A percentile compares a stretch with the other conserved stretches of the same genome.
Conservation (phyloP, 768 basidiomycete genomes). For the Hericium coralloides region DNA sequence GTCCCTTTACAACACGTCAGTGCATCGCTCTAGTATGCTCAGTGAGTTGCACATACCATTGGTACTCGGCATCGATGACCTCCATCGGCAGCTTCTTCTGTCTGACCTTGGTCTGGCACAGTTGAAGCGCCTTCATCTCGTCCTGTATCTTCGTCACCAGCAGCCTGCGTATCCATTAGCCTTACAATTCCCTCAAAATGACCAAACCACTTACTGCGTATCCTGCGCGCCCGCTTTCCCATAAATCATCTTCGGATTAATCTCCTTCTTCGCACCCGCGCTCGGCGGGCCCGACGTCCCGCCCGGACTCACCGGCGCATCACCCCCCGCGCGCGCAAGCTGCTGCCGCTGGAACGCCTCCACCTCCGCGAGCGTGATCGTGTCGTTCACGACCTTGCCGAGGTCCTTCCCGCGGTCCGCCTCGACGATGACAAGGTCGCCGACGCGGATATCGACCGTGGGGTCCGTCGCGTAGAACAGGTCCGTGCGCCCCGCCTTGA, state of each 20-base stretch:
- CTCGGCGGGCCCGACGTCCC: constrained; percentile 20
- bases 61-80: constrained; percentile 97
- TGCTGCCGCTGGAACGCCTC: constrained; percentile 85
- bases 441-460: constrained; percentile 57
- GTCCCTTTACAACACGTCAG: constrained; percentile 49
- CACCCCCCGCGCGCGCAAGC: constrained; percentile 41
- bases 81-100: constrained; percentile 98
- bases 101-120: constrained; percentile 86
- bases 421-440: constrained; percentile 93
- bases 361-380: constrained; percentile 82
- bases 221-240: constrained; percentile 79
- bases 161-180: constrained; percentile 34
- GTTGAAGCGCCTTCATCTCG: constrained; percentile 83
- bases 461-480: constrained; percentile 84
- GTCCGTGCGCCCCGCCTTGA: constrained; percentile 95
- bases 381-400: constrained; percentile 87
- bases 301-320: constrained; percentile 40
- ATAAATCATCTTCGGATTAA: constrained; percentile 95
- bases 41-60: constrained; percentile 49
- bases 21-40: neutral
- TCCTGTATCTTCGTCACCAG: constrained; percentile 80
- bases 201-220: constrained; percentile 49
- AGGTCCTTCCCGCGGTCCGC: constrained; percentile 92
- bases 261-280: constrained; percentile 68
- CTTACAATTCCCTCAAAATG: neutral